These are phyloP conservation scores for Jatropha podagrica DNA, from an alignment of 441 rosid species.

Conservation along the genomic window DNA sequence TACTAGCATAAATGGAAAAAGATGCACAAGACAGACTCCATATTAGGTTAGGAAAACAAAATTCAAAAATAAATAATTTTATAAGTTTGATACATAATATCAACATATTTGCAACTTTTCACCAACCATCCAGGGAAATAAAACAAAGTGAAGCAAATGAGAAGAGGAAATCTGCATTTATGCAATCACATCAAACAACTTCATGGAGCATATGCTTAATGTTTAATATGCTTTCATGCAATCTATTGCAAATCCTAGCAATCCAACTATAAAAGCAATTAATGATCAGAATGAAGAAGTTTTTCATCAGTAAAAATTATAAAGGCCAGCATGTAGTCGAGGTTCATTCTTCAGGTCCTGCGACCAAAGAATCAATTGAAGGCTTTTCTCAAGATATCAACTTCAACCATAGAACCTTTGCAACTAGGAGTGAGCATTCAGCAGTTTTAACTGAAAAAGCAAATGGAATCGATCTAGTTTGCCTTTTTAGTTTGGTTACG, in stretches of 20 bases:
- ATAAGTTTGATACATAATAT: not conserved
- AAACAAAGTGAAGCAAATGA: not conserved
- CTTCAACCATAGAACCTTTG: not conserved
- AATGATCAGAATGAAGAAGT: not conserved
- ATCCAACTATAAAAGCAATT: not conserved
- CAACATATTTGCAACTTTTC: not conserved
- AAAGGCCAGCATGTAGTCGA: not conserved
- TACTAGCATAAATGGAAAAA: not conserved
- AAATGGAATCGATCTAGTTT: no score
- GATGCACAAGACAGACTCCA: not conserved
- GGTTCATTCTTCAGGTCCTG: not conserved
- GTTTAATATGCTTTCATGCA: not conserved
- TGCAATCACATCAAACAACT: not conserved
- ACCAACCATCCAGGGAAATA: not conserved
- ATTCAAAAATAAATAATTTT: not conserved
- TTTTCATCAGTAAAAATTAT: not conserved
- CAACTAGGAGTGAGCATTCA: not conserved
- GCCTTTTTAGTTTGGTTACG: no score
- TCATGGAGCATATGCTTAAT: not conserved
- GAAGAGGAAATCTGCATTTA: not conserved
- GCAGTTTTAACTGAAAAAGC: no score
- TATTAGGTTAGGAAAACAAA: not conserved
- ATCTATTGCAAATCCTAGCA: not conserved
- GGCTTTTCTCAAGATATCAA: conserved; percentile 1
- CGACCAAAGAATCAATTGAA: not conserved